Evolutionary conservation across 108 stramenopile genomes (phyloP).

Genomic region (Asterionellopsis glacialis): DNA sequence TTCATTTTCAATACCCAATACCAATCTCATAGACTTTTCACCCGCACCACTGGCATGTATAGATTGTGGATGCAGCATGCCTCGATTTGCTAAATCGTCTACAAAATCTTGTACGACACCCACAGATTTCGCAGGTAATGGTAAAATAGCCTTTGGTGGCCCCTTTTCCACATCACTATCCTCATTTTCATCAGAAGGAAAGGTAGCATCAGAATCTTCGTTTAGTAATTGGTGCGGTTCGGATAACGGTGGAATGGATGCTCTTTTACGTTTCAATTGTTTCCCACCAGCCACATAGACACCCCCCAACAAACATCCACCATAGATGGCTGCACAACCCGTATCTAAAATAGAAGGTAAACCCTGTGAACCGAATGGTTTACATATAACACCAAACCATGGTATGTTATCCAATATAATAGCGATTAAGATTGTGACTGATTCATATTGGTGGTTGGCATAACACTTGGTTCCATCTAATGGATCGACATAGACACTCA

Average conservation of each 20-base stretch:
- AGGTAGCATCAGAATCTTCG: too few species aligned
- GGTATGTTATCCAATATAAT: slow-evolving; percentile 47
- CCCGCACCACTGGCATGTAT: slow-evolving; percentile 46
- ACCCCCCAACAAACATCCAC: slow-evolving; percentile 41
- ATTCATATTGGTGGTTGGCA: slow-evolving; percentile 59
- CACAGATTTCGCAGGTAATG: slow-evolving; percentile 33
- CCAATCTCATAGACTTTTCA: slow-evolving; percentile 45
- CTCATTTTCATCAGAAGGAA: too few species aligned
- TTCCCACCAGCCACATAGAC: slow-evolving; percentile 43
- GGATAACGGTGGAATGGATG: neutral
- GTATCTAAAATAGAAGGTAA: slow-evolving; percentile 34
- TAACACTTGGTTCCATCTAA: slow-evolving; percentile 82
- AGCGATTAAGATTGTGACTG: slow-evolving; percentile 68
- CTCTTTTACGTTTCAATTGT: too few species aligned
- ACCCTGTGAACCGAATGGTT: slow-evolving; percentile 47
- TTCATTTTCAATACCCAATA: slow-evolving; percentile 35
- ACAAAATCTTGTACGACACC: slow-evolving; percentile 47
- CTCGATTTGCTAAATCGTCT: slow-evolving; percentile 27
- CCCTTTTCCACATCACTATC: neutral
- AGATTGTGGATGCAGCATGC: slow-evolving; percentile 39
- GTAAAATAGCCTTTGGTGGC: slow-evolving; percentile 46
- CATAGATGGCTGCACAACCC: slow-evolving; percentile 47
- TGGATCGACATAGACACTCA: slow-evolving; percentile 77
- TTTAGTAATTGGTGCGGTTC: neutral
- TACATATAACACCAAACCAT: slow-evolving; percentile 58